phyloP scores from a whole-genome alignment of 2,329 filamentous ascomycete genomes.

The Claviceps humidiphila region DNA sequence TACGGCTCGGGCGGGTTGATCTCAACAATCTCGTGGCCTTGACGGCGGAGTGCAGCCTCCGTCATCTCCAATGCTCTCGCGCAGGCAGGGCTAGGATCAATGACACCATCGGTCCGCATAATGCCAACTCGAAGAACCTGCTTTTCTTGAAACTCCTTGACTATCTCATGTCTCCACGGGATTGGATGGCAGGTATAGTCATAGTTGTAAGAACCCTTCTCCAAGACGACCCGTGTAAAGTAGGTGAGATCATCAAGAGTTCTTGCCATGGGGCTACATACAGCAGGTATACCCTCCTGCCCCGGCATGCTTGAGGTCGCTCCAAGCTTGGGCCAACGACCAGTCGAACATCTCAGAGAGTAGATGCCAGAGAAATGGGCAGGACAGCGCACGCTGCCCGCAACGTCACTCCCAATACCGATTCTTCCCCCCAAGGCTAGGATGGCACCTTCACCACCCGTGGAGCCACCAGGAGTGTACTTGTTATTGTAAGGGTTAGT shows the following conservation, averaged over 20 bases:
- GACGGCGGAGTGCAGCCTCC: conserved; percentile 51
- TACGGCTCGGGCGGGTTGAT: conserved; percentile 55
- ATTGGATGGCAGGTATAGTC: conserved; percentile 77
- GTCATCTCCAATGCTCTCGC: conserved; percentile 59
- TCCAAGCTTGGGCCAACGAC: conserved; percentile 78
- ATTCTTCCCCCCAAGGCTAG: conserved; percentile 75
- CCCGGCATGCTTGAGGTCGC: conserved; percentile 82
- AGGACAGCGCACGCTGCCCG: conserved; percentile 73
- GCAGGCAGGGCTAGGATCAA: conserved; percentile 78
- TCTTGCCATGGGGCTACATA: conserved; percentile 86
- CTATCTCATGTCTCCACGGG: conserved; percentile 55
- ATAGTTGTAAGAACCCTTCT: conserved; percentile 80
- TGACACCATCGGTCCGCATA: conserved; percentile 66
- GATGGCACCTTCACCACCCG: conserved; percentile 72
- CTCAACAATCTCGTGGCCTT: conserved; percentile 63
- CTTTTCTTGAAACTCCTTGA: conserved; percentile 45
- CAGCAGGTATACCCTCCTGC: conserved; percentile 77
- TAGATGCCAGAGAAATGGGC: conserved; percentile 88
- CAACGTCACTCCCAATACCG: conserved; percentile 82
- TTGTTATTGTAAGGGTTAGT: conserved; percentile 72
- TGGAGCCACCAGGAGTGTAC: conserved; percentile 82
- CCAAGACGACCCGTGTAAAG: conserved; percentile 65
- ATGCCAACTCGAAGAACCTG: conserved; percentile 60
- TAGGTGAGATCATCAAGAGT: conserved; percentile 73
- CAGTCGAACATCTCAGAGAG: conserved; percentile 72